These are phyloP conservation scores for Fraxinus velutina DNA, from an alignment of 305 asterid genomes.

Conservation along the genomic window DNA sequence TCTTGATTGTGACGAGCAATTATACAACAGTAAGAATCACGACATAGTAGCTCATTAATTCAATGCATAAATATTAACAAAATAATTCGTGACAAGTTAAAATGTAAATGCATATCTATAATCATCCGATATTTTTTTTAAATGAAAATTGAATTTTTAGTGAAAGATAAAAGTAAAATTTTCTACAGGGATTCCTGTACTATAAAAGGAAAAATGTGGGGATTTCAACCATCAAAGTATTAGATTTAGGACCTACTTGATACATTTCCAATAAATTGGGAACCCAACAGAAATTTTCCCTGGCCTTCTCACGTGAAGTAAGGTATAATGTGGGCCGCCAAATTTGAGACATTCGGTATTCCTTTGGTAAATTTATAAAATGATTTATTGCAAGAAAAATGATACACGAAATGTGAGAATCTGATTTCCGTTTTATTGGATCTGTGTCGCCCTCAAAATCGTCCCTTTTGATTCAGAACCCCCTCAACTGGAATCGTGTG, in stretches of 20 bases:
- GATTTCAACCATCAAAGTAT: not conserved
- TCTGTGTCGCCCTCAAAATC: not conserved
- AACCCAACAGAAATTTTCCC: not conserved
- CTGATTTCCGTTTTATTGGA: slow-evolving; percentile 4
- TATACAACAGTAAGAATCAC: not conserved
- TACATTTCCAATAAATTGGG: not conserved
- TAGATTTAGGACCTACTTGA: not conserved
- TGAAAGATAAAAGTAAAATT: not conserved
- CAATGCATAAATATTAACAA: too few species aligned
- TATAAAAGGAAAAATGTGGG: not conserved
- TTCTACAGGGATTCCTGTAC: not conserved
- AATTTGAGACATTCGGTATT: not conserved
- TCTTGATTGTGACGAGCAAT: not conserved
- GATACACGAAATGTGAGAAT: not conserved
- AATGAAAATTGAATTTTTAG: not conserved
- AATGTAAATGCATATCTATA: not conserved
- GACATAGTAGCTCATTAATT: not conserved
- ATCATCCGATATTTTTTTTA: too few species aligned
- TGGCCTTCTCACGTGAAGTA: not conserved
- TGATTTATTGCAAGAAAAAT: not conserved
- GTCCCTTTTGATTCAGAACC: not conserved
- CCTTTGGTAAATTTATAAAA: not conserved
- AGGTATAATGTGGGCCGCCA: not conserved
- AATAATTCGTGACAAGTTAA: not conserved
- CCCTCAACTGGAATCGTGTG: not conserved